A percentile compares a stretch with the other conserved stretches of the same genome.
Conservation (phyloP, 2,329 filamentous ascomycete species). For the Plectosphaerella plurivora region DNA sequence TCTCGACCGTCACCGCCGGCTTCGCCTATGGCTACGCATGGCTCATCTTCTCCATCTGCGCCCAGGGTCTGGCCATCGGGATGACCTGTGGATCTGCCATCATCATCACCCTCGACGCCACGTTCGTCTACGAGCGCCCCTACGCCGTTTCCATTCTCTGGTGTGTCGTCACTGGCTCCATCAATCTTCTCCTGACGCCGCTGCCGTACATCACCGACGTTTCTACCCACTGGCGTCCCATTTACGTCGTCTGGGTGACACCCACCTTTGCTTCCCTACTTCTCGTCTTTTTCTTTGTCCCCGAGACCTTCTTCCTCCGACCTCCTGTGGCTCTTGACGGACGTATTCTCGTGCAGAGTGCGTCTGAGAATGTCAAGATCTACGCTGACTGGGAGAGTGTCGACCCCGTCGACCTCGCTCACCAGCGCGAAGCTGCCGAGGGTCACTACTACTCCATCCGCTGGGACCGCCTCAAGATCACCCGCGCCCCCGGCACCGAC, state of each 20-base stretch:
- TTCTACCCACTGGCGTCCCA: conserved; percentile 22
- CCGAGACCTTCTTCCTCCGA: conserved; percentile 34
- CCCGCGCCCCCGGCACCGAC: conserved; percentile 6
- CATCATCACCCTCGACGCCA: conserved; percentile 30
- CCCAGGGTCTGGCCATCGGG: conserved; percentile 24
- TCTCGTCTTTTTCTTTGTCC: conserved; percentile 23
- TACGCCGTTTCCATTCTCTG: conserved; percentile 26
- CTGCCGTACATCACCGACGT: conserved; percentile 21
- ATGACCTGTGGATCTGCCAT: conserved; percentile 23
- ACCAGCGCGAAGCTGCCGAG: not conserved
- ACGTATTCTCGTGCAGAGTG: conserved; percentile 29
- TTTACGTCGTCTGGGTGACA: conserved; percentile 25
- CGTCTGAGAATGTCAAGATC: conserved; percentile 30
- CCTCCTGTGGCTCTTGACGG: conserved; percentile 35
- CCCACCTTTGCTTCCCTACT: conserved; percentile 18
- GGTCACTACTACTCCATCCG: not conserved
- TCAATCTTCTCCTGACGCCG: conserved; percentile 17
- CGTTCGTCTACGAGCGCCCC: conserved; percentile 31
- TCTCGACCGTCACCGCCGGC: conserved; percentile 19
- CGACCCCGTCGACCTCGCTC: conserved; percentile 3
- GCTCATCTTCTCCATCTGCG: conserved; percentile 18
- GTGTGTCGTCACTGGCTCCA: conserved; percentile 19
- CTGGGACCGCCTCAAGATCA: conserved; percentile 5
- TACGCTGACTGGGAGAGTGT: conserved; percentile 26
- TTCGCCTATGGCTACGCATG: conserved; percentile 20